Evolutionary conservation across 148 eudicot species (phyloP), one percentile per base, ranked within the genome.

Genomic region (Cornus florida): DNA sequence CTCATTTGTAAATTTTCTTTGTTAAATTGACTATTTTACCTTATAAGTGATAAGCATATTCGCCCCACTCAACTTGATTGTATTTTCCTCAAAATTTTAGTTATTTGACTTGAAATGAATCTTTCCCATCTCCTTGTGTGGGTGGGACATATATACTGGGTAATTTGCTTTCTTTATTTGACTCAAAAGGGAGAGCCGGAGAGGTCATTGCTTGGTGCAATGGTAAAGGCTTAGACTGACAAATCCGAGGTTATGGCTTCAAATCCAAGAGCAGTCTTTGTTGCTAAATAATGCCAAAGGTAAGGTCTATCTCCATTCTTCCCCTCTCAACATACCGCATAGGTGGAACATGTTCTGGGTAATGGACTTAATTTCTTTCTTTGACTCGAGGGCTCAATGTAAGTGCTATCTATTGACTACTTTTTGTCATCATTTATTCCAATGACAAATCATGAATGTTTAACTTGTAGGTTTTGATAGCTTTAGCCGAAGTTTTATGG

Each of bases 401-500:
- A 35, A 35, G 38, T 35, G 17, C 17, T 57, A 13, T 71, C 24
- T 35, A n/a, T 28, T 81, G 35, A 43, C 67, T 72, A 56, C 57
- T 13, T 39, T 53, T 13, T 53, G 13, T 31, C 50, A 6, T 28
- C 28, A 28, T 28, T 69, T 1, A 66, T 76, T 67, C 23, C 6
- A 23, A 9, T 16, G 14, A 23, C 35, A 46, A 60, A 33, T 74
- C 46, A 31, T 70, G 70, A 60, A 66, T 77, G 74, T 66, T 62
- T 46, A 69, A 73, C 81, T 82, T 78, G 75, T 72, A 95, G 99
- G 91, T 90, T 57, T 73, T 90, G 69, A 57, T 86, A 67, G 84
- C 96, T 39, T 82, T 92, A 83, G 95, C 97, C 73, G 97, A 95
- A 87, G 82, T 93, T 72, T 80, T 90, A 53, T 86, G 86, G 90